Percentiles rank a stretch among this genome's conserved stretches.
phyloP scores from a whole-genome alignment of 2,329 filamentous ascomycete genomes.

The Raffaelea arxii region DNA sequence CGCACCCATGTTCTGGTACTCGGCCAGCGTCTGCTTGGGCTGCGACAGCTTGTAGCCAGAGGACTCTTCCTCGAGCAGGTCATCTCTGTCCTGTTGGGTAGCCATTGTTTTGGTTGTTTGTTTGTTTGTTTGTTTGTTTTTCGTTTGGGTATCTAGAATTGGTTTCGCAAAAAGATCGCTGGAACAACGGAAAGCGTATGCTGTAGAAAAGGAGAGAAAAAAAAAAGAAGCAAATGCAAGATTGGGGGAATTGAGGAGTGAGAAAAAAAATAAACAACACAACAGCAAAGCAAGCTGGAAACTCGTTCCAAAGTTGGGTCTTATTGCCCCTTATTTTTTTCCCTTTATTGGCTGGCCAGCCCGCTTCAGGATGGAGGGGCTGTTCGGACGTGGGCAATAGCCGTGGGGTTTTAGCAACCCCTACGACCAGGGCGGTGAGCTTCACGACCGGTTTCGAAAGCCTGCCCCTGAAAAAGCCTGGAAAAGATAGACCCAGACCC shows the following conservation, averaged over 20 bases:
- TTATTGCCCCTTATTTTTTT: not conserved
- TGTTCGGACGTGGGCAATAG: too few relatives aligned
- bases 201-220: not conserved
- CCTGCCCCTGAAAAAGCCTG: too few relatives aligned
- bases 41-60: slow-evolving; percentile 97
- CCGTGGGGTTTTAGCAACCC: too few relatives aligned
- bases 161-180: too few relatives aligned
- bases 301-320: too few relatives aligned
- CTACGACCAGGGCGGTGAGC: too few relatives aligned
- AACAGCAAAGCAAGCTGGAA: not conserved
- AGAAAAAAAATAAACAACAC: not conserved
- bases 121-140: not conserved
- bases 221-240: not conserved
- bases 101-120: slow-evolving; percentile 39
- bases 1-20: slow-evolving; percentile 79
- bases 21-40: slow-evolving; percentile 89
- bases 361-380: too few relatives aligned
- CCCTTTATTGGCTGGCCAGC: too few relatives aligned
- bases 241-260: not conserved
- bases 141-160: too few relatives aligned
- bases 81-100: slow-evolving; percentile 58
- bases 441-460: too few relatives aligned
- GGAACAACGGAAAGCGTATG: too few relatives aligned
- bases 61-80: slow-evolving; percentile 77
- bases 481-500: too few relatives aligned